Base-by-base conservation (phyloP, 306 rosid genomes). In the Calophaca sinica region DNA sequence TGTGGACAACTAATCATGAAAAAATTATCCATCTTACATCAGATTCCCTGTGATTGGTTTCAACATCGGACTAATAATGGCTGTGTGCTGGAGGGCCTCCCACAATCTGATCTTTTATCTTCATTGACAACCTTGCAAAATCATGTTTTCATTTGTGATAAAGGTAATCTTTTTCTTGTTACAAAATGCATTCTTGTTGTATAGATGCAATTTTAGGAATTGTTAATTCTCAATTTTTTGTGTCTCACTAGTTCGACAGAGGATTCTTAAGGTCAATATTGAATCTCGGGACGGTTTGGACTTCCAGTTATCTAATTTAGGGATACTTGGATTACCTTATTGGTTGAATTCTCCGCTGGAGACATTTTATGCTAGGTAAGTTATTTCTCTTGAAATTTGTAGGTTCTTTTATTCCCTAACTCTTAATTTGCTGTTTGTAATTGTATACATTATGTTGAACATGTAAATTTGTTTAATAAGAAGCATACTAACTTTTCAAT, bases 311-410 rank as follows among this genome's bases (percentile, higher is more conserved):
- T 94, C 96, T 45, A 91, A 94, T 73, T 87, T 94, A 63, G 90
- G 88, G 67, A 73, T 82, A 74, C 97, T 94, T 71, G 96, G 96
- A 74, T 78, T 94, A 60, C 98, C 97, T 54, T 91, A 91, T 79
- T 91, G 98, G 98, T 51, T 90, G 83, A 61, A 76, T 68, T 73
- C 75, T 65, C 89, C 87, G 44, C 57, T 76, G 58, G 98, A 94
- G 81, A 83, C 78, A 72, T 84, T 80, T 72, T 86, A 77, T 73
- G 57, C 89, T 13, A 64, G 11, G 98, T 91, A 78, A 85, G 97
- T 72, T 77, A 44, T 80, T 58, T 55, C 49, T 70, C 65, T 62
- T 32, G 52, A 26, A 48, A 41, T 14, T 7, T 12, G 10, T 54
- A 2, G 32, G 35, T 67, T 72, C 8, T 68, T 77, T 55, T 32